phyloP scores from a whole-genome alignment of 257 asterid genomes.

The Pogostemon cablin region DNA sequence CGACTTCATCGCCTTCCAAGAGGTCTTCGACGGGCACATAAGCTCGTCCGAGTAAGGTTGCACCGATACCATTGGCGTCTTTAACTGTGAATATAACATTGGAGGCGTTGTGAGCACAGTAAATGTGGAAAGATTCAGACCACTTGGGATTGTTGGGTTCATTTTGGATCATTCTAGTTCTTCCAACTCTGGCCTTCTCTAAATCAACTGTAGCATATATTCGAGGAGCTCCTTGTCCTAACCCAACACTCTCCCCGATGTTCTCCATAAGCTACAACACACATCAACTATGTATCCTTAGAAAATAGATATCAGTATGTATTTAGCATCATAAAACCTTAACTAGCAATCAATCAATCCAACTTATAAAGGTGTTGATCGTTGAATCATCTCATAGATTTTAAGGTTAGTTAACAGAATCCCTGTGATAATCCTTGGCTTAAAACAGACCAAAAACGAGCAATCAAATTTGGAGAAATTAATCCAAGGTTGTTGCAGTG shows the following conservation, averaged over 20 bases:
- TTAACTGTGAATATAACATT: constrained; percentile 70
- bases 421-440: neutral
- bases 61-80: constrained; percentile 69
- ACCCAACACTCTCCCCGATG: constrained; percentile 66
- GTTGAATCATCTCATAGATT: neutral
- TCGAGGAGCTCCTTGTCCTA: constrained; percentile 62
- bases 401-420: neutral
- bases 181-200: constrained; percentile 75
- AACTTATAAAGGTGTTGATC: neutral
- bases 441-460: neutral
- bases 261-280: constrained; percentile 55
- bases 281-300: too few species aligned
- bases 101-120: constrained; percentile 74
- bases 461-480: neutral
- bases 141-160: constrained; percentile 66
- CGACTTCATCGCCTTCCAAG: constrained; percentile 72
- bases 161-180: constrained; percentile 64
- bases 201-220: constrained; percentile 77
- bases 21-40: constrained; percentile 64
- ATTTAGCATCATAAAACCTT: too few species aligned
- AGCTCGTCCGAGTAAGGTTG: constrained; percentile 80
- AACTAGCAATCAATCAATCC: too few species aligned
- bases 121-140: constrained; percentile 73
- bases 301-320: too few species aligned
- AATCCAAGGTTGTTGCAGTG: too few species aligned